Conservation (phyloP, 306 rosid genomes). For the Begonia fuchsioides region DNA sequence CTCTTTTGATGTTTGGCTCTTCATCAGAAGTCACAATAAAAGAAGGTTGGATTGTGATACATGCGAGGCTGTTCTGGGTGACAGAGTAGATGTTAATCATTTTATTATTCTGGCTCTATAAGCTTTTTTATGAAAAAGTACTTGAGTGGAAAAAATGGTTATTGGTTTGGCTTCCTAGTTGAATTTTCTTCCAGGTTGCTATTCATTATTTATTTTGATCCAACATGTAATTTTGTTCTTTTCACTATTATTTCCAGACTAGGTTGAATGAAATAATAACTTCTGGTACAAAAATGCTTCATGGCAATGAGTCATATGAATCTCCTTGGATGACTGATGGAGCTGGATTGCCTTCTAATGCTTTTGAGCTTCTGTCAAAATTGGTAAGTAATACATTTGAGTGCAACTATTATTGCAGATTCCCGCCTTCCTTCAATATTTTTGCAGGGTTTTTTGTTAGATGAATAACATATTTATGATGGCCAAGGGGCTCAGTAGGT, state of each 20-base stretch:
- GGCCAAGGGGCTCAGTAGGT: too few species aligned
- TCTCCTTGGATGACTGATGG: conserved; percentile 84
- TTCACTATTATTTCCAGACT: conserved; percentile 35
- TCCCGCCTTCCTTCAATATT: too few species aligned
- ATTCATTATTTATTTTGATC: conserved; percentile 7
- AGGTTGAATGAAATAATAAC: conserved; percentile 67
- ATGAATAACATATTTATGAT: too few species aligned
- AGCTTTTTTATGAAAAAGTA: too few species aligned
- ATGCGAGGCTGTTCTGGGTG: too few species aligned
- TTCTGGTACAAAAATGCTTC: conserved; percentile 25
- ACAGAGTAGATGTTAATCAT: too few species aligned
- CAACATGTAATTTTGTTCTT: not conserved
- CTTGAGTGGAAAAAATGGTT: not conserved
- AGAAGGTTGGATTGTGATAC: too few species aligned
- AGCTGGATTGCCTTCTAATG: conserved; percentile 72
- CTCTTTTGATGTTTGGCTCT: too few species aligned
- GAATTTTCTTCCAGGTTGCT: not conserved
- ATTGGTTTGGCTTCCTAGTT: not conserved
- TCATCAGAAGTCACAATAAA: too few species aligned
- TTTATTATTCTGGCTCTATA: too few species aligned
- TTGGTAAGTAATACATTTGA: conserved; percentile 33
- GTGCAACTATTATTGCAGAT: too few species aligned
- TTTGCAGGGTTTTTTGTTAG: too few species aligned
- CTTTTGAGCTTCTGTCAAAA: conserved; percentile 62
- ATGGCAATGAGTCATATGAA: conserved; percentile 31